A percentile compares a stretch with the other conserved stretches of the same genome.
These are phyloP conservation scores for Candida pini DNA, from an alignment of 805 yeast genomes.

Conservation along the genomic window DNA sequence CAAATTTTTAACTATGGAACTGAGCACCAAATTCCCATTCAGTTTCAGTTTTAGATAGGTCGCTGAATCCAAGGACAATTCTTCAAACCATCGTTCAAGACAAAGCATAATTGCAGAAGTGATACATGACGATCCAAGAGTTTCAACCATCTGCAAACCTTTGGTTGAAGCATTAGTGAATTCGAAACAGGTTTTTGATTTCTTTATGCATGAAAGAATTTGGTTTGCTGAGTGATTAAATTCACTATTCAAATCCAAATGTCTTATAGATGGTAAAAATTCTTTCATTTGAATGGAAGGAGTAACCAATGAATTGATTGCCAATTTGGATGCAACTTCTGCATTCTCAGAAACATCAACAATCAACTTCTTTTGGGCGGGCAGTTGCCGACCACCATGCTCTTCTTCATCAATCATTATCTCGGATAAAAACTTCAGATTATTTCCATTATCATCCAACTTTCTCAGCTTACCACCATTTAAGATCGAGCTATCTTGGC, in stretches of 20 bases:
- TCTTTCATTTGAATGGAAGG: constrained; percentile 23
- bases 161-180: constrained; percentile 25
- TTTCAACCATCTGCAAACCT: constrained; percentile 41
- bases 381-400: too few species aligned
- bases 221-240: constrained; percentile 21
- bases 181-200: constrained; percentile 58
- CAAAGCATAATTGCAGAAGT: constrained; percentile 53
- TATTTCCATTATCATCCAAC: constrained; percentile 15
- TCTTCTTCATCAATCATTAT: constrained; percentile 22
- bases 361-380: constrained; percentile 24
- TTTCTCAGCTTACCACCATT: constrained; percentile 5
- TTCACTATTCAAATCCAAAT: constrained; percentile 21
- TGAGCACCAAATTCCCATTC: constrained; percentile 33
- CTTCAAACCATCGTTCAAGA: constrained; percentile 56
- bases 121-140: constrained; percentile 53
- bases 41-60: constrained; percentile 38
- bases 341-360: constrained; percentile 16
- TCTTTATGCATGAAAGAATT: constrained; percentile 44
- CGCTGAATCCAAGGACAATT: constrained; percentile 49
- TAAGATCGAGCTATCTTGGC: background rate
- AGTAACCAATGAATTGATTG: constrained; percentile 42
- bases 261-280: constrained; percentile 18
- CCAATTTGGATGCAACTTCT: constrained; percentile 34
- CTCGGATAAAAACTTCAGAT: constrained; percentile 21
- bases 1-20: constrained; percentile 41